These are phyloP conservation scores for Terfezia boudieri DNA, from an alignment of 495 filamentous ascomycete species.

Conservation along the genomic window DNA sequence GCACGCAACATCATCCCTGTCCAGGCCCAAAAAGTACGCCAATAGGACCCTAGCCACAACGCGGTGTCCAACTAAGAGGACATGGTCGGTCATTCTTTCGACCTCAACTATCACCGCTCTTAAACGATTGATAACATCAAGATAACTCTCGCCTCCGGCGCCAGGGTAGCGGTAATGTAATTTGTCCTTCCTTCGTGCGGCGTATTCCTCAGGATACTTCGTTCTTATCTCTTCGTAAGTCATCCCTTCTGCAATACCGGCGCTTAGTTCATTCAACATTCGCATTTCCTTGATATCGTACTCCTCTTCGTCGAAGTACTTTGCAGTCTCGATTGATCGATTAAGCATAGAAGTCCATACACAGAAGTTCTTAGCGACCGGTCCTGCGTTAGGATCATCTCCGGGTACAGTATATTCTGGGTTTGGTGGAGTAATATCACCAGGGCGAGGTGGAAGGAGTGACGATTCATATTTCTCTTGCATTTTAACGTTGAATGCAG, in stretches of 20 bases:
- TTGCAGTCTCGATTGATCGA: slow-evolving; percentile 59
- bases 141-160: slow-evolving; percentile 82
- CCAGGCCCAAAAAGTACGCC: slow-evolving; percentile 84
- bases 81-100: slow-evolving; percentile 88
- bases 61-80: slow-evolving; percentile 73
- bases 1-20: slow-evolving; percentile 72
- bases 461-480: slow-evolving; percentile 23
- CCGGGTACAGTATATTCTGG: slow-evolving; percentile 41
- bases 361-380: slow-evolving; percentile 71
- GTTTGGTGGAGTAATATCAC: slow-evolving; percentile 85
- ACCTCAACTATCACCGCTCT: slow-evolving; percentile 92
- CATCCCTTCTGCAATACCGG: slow-evolving; percentile 77
- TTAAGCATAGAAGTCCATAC: slow-evolving; percentile 97
- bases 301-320: slow-evolving; percentile 87
- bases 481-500: slow-evolving; percentile 22
- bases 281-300: slow-evolving; percentile 95
- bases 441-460: slow-evolving; percentile 55
- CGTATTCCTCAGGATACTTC: slow-evolving; percentile 54
- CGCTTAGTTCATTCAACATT: slow-evolving; percentile 92
- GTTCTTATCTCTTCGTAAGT: slow-evolving; percentile 75
- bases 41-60: slow-evolving; percentile 77
- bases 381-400: slow-evolving; percentile 24
- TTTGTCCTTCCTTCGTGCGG: slow-evolving; percentile 53
- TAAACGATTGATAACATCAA: slow-evolving; percentile 88
- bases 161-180: slow-evolving; percentile 87